Base-by-base conservation (phyloP, 2,329 filamentous ascomycete species). In the Paramyrothecium sp. region DNA sequence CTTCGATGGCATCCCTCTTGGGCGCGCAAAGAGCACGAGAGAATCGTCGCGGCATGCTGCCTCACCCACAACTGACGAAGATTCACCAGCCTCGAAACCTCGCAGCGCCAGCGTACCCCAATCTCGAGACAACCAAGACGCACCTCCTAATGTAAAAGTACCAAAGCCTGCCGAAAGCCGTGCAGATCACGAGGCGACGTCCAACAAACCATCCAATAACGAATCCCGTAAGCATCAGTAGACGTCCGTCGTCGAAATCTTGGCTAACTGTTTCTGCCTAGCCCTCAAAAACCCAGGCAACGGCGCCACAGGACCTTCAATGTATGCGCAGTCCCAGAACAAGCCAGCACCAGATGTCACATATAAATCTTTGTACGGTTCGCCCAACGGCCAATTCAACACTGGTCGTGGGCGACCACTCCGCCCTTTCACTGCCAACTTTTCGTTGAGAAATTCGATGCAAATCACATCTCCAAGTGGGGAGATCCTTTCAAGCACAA, bases 1-100 rank as follows among this genome's bases (percentile, higher is more conserved):
- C 0, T 85, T 84, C 58, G 82, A 84, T 49, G 78, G 76, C 2
- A 70, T 67, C 7, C 65, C 74, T 11, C 56, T 81, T n/a, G 71
- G 72, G 51, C 73, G 80, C n/a, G 72, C 78, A 4, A 76, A 74
- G 59, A 83, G 79, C 67, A 75, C 75, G 19, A 75, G 78, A 34
- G 73, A 77, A 33, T 61, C 69, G 8, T 60, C 67, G 16, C 71
- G 69, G 17, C 67, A 57, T 38, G 63, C 67, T 21, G 67, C 61
- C 38, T 55, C 67, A 46, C 56, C 56, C 54, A 57, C 64, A 55
- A 56, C 65, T 2, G 63, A 68, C 7, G 63, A 65, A 8, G 51
- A 54, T 20, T 64, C 62, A 7, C 62, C 65, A 34, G 58, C 57
- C 20, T 58, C 61, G 13, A 65, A 65, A 50, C 64, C 70, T 54